These are phyloP conservation scores for Paecilomyces fulvus DNA, from an alignment of 2,329 filamentous ascomycete species.

Conservation along the genomic window DNA sequence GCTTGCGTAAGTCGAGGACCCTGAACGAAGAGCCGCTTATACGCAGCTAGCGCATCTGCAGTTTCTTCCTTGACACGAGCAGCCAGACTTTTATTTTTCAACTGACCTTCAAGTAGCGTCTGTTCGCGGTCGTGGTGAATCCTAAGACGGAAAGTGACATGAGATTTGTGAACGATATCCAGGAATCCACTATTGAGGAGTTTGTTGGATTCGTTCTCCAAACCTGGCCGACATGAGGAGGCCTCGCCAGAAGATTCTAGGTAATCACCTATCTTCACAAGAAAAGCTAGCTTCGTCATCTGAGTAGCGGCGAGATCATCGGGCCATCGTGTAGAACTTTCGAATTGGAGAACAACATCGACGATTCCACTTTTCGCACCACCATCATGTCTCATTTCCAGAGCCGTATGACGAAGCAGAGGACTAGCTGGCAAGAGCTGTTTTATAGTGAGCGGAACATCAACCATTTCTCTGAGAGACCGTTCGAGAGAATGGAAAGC, in stretches of 20 bases:
- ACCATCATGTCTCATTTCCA: slow-evolving; percentile 18
- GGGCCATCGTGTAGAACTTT: slow-evolving; percentile 88
- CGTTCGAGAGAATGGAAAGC: slow-evolving; percentile 67
- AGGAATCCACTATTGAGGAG: slow-evolving; percentile 73
- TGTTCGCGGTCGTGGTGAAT: slow-evolving; percentile 86
- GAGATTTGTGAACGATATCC: slow-evolving; percentile 66
- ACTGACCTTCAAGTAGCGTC: slow-evolving; percentile 65
- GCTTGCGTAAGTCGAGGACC: slow-evolving; percentile 74
- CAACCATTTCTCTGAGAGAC: slow-evolving; percentile 67
- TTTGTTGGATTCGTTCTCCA: slow-evolving; percentile 65
- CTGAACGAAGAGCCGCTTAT: slow-evolving; percentile 64
- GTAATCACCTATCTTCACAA: slow-evolving; percentile 63
- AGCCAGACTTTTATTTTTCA: slow-evolving; percentile 64
- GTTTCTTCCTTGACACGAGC: slow-evolving; percentile 59
- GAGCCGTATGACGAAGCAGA: slow-evolving; percentile 62
- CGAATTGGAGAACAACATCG: slow-evolving; percentile 80
- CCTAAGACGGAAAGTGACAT: slow-evolving; percentile 70
- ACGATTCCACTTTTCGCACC: slow-evolving; percentile 44
- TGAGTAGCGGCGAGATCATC: slow-evolving; percentile 88
- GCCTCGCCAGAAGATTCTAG: slow-evolving; percentile 55
- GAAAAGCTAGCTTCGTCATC: slow-evolving; percentile 84
- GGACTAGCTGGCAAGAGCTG: slow-evolving; percentile 67
- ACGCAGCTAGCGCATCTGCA: slow-evolving; percentile 58
- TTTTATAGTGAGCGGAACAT: slow-evolving; percentile 77
- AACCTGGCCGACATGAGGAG: slow-evolving; percentile 62